Conservation (phyloP, 1,284 basidiomycete species). For the Coniferiporia sulphurascens region DNA sequence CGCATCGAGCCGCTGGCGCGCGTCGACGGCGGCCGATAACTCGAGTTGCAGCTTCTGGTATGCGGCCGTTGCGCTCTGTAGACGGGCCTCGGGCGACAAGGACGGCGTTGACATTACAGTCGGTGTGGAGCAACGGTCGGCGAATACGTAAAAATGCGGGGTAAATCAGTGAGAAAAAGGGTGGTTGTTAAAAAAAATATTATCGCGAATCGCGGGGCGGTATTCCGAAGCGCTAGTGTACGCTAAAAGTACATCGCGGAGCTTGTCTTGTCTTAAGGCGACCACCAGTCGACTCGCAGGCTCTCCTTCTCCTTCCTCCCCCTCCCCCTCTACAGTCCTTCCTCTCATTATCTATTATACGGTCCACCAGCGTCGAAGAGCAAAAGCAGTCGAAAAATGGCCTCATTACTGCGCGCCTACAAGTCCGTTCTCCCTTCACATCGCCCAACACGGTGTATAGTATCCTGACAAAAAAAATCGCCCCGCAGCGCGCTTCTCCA, state of each 20-base stretch:
- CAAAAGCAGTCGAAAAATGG: constrained; percentile 29
- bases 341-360: not conserved
- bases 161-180: not conserved
- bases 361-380: not conserved
- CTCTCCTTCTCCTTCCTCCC: no score
- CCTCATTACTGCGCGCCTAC: constrained; percentile 46
- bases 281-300: not conserved
- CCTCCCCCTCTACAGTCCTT: not conserved
- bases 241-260: not conserved
- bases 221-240: not conserved
- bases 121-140: not conserved
- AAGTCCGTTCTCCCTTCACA: constrained; percentile 36
- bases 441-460: not conserved
- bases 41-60: constrained; percentile 81
- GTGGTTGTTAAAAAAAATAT: not conserved
- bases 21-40: constrained; percentile 67
- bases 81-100: constrained; percentile 47
- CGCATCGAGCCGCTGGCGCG: constrained; percentile 78
- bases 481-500: constrained; percentile 50
- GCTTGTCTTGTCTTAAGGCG: not conserved
- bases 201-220: no score
- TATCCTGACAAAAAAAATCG: not conserved
- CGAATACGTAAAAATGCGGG: not conserved
- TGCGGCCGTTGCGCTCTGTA: constrained; percentile 64
- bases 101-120: not conserved